These are phyloP conservation scores for Periglandula ipomoeae DNA, from an alignment of 2,329 filamentous ascomycete species.

Conservation along the genomic window DNA sequence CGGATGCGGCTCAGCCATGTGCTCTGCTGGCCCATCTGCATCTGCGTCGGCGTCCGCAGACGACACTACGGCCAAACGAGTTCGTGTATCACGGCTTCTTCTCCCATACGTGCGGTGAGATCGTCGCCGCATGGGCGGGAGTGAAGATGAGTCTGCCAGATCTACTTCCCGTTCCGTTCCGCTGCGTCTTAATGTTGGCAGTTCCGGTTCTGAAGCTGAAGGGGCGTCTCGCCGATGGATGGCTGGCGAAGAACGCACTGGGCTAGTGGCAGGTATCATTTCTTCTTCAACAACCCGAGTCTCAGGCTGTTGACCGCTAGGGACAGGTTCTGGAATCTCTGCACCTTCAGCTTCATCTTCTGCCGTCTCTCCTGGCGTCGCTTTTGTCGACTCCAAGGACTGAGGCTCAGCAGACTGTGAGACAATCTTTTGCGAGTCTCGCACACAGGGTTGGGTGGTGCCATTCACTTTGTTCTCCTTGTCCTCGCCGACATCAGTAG, in stretches of 20 bases:
- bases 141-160: slow-evolving; percentile 19
- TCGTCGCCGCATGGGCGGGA: slow-evolving; percentile 14
- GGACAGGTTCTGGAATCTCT: neutral
- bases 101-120: slow-evolving; percentile 6
- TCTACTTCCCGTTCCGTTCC: slow-evolving; percentile 11
- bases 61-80: slow-evolving; percentile 3
- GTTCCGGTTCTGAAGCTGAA: slow-evolving; percentile 22
- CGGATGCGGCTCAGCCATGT: neutral
- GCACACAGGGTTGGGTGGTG: slow-evolving; percentile 7
- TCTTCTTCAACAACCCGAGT: slow-evolving; percentile 19
- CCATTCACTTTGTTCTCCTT: neutral
- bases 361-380: slow-evolving; percentile 19
- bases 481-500: neutral
- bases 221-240: slow-evolving; percentile 12
- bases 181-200: slow-evolving; percentile 21
- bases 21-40: neutral
- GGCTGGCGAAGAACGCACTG: slow-evolving; percentile 21
- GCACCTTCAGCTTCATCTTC: slow-evolving; percentile 3
- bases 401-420: slow-evolving; percentile 17
- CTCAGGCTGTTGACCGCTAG: neutral
- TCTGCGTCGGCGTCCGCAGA: slow-evolving; percentile 1
- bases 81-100: neutral
- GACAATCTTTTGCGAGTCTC: slow-evolving; percentile 17
- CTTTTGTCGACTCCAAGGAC: slow-evolving; percentile 22
- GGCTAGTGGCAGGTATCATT: slow-evolving; percentile 31